Percentiles rank a stretch among this genome's conserved stretches.
Conservation (phyloP, 257 asterid species). For the Lycium barbarum region DNA sequence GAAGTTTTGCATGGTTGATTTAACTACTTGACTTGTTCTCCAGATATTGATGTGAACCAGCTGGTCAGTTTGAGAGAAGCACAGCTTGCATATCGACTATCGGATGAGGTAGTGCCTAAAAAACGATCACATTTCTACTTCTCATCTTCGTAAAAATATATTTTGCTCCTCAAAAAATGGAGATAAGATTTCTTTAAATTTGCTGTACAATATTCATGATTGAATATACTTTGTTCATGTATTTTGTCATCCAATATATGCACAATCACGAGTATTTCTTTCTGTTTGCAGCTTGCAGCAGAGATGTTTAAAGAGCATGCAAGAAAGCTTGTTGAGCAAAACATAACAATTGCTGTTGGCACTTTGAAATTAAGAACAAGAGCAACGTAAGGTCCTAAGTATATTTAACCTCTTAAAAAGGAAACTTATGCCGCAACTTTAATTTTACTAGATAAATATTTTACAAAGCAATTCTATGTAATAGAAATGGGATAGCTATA, state of each 20-base stretch:
- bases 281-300: constrained; percentile 74
- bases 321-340: constrained; percentile 82
- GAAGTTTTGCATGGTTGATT: constrained; percentile 34
- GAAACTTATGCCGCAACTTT: neutral
- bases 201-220: constrained; percentile 13
- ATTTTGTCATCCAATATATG: constrained; percentile 14
- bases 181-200: neutral
- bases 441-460: neutral
- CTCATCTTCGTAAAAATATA: neutral
- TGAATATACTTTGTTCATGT: constrained; percentile 7
- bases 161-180: neutral
- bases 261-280: constrained; percentile 24
- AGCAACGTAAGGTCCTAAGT: constrained; percentile 55
- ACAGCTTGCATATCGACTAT: constrained; percentile 74
- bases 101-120: constrained; percentile 70
- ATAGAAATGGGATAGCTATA: constrained; percentile 18
- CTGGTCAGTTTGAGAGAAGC: constrained; percentile 89
- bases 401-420: neutral
- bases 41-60: constrained; percentile 75
- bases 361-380: constrained; percentile 80
- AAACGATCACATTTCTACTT: constrained; percentile 14
- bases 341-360: constrained; percentile 71
- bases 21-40: constrained; percentile 28
- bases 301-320: constrained; percentile 91
- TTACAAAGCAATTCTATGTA: neutral